phyloP scores from a whole-genome alignment of 78 protist species.

The Dictyostelium citrinum region DNA sequence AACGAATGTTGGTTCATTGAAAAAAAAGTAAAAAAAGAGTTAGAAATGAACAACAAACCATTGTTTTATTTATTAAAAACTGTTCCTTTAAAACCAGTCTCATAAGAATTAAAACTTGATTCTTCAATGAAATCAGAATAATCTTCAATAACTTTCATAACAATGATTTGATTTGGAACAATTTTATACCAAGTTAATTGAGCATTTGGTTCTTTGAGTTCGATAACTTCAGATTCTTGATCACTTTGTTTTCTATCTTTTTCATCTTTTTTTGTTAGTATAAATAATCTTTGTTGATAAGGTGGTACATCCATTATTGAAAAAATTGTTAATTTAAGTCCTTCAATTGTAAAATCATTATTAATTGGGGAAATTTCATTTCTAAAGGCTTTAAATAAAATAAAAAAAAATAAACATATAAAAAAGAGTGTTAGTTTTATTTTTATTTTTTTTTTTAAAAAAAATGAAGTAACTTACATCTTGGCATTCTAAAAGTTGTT shows the following conservation, averaged over 20 bases:
- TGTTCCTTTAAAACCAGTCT: conserved; percentile 48
- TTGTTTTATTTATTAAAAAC: conserved; percentile 2
- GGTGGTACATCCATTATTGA: not conserved
- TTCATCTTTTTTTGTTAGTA: not conserved
- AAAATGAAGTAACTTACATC: not conserved
- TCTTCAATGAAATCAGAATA: conserved; percentile 26
- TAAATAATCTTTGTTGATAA: conserved; percentile 18
- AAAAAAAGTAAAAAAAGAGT: not conserved
- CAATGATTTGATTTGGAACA: conserved; percentile 49
- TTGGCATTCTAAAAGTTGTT: not conserved
- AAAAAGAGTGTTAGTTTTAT: not conserved
- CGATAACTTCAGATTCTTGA: not conserved
- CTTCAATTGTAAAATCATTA: not conserved
- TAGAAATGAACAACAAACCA: not conserved
- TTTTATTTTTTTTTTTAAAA: not conserved
- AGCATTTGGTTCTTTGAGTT: not conserved
- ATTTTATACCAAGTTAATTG: conserved; percentile 3
- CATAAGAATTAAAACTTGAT: not conserved
- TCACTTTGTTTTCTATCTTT: not conserved
- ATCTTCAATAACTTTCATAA: conserved; percentile 25
- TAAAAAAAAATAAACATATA: not conserved
- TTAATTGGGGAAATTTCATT: conserved; percentile 29
- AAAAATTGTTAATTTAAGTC: conserved; percentile 30
- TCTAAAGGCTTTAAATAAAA: not conserved
- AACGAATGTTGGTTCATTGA: not conserved